Base-by-base conservation (phyloP, 768 basidiomycete species). In the Grammothele lineata region DNA sequence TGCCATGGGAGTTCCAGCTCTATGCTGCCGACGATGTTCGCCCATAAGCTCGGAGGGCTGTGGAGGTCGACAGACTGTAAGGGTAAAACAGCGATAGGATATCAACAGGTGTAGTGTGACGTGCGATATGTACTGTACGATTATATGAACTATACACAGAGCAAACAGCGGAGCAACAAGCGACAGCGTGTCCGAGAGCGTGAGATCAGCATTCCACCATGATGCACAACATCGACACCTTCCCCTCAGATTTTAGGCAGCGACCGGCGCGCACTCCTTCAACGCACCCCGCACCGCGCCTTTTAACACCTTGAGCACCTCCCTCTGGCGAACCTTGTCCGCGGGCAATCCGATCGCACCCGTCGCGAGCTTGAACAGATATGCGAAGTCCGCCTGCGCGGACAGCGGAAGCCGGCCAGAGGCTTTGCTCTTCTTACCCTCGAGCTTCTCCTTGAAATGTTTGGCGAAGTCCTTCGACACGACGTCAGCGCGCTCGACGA, bases 351-450 rank as follows among this genome's bases (percentile, higher is more conserved):
- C 59, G 4, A 68, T 47, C 50, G 75, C 69, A 4, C 84, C 83
- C 4, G 64, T 75, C 8, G 75, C 85, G 24, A 87, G 60, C 39
- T 75, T 76, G 54, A 78, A 71, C 37, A 98, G 73, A 65, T 85
- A 95, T 1, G 77, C 81, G 62, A 96, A 94, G 64, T 98, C 94
- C 2, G 93, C 92, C 62, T 95, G 94, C 1, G 82, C 81, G 25
- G 80, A 77, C 2, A 95, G 73, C 0, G 95, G 85, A 34, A 98
- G 70, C 46, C 73, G 73, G 23, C 81, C 74, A 5, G 74, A 72
- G 15, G 73, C 77, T 45, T 61, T 67, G 53, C 57, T 69, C 65
- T 87, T 71, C 61, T 81, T 82, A 51, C 76, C 72, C 58, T 88
- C 78, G 43, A 90, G 68, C 53, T 83, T 79, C 56, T 84, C 85